Evolutionary conservation across 768 basidiomycete species (phyloP), one percentile per base, ranked within the genome.

Genomic region (Boletus reticuloceps): DNA sequence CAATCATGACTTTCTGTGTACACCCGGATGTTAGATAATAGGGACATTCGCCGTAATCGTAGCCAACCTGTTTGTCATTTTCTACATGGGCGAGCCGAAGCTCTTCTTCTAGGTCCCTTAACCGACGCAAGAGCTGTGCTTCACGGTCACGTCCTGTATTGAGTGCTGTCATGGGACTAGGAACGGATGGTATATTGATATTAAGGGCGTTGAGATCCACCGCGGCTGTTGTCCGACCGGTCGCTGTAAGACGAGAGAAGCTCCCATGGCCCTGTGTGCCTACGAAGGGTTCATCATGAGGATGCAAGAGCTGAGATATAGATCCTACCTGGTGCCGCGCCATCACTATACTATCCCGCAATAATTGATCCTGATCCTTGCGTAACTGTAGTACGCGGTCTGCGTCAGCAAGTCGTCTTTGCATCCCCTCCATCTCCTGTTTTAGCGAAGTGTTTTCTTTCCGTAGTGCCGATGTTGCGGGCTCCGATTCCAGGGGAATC

Each of bases 41-140:
- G 22, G n/a, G 39, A 20, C 41, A 51, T 55, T 43, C 34, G 22
- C 50, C 31, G 45, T 41, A 29, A 38, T 46, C 20, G 41, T 32
- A 40, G 72, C 82, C 14, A 47, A 89, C 91, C 75, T 92, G 85
- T 72, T 91, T 91, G 67, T 91, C 91, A 60, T 91, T 92, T 57
- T 94, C 92, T 31, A 71, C 72, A 46, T 83, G 79, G 51, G 86
- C 68, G 17, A 67, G 59, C 52, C 86, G 80, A 17, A 88, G 70
- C 57, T 94, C 91, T 44, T 91, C 91, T 63, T 94, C 92, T 3
- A 92, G 78, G 64, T 94, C 91, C 58, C 89, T 84, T 47, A 81
- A 76, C 34, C 76, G 74, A 37, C 79, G 73, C 45, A 74, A 53
- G n/a, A 78, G 69, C 55, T 77, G 78, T 17, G 72, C 66, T 54